A percentile compares a stretch with the other conserved stretches of the same genome.
Conservation (phyloP, 2,329 filamentous ascomycete genomes). For the Aureobasidium namibiae region DNA sequence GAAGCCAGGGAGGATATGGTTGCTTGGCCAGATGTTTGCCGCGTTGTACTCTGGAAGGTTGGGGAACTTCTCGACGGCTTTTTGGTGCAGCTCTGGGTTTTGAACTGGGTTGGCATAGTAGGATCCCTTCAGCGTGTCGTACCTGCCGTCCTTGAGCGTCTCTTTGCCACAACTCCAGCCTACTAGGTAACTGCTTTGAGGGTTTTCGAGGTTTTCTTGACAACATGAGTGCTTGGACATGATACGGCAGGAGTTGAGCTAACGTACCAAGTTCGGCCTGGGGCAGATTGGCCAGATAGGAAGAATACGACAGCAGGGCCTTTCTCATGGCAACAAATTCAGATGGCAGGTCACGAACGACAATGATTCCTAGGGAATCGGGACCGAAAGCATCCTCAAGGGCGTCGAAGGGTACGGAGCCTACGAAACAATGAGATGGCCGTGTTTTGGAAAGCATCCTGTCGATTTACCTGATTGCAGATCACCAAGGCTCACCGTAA, state of each 20-base stretch:
- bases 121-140: conserved; percentile 73
- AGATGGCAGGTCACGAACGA: conserved; percentile 77
- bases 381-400: conserved; percentile 81
- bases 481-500: conserved; percentile 40
- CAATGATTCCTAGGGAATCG: conserved; percentile 79
- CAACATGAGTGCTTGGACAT: background rate
- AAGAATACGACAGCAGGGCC: conserved; percentile 74
- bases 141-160: conserved; percentile 66
- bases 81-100: conserved; percentile 53
- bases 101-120: conserved; percentile 67
- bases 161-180: conserved; percentile 79
- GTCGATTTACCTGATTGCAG: conserved; percentile 20
- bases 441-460: conserved; percentile 10
- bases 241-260: background rate
- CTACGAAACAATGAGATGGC: conserved; percentile 31
- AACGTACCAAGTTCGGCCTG: conserved; percentile 58
- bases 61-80: conserved; percentile 45
- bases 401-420: conserved; percentile 57
- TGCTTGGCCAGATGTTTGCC: conserved; percentile 78
- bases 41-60: conserved; percentile 83
- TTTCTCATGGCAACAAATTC: conserved; percentile 65
- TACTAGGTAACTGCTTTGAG: conserved; percentile 50
- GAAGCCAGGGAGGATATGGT: conserved; percentile 66
- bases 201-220: conserved; percentile 39
- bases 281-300: conserved; percentile 77